Conservation (phyloP, 2,329 filamentous ascomycete species). For the Akanthomyces muscarius region DNA sequence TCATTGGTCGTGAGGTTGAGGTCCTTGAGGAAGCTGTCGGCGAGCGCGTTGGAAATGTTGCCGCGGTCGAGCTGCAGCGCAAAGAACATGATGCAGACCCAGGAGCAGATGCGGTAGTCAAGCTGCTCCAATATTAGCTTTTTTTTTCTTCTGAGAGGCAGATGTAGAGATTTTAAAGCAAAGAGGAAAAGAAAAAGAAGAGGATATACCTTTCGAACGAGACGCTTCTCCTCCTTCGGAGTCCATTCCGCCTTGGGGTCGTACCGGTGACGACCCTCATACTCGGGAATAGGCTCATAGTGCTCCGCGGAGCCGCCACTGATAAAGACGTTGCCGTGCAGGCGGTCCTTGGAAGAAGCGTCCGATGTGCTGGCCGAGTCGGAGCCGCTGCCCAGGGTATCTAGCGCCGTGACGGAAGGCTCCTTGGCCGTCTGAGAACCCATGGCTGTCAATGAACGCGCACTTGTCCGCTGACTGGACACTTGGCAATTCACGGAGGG, state of each 20-base stretch:
- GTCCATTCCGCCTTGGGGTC: slow-evolving; percentile 56
- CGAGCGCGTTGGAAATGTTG: slow-evolving; percentile 40
- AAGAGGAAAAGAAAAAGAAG: too few species aligned
- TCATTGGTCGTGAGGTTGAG: slow-evolving; percentile 39
- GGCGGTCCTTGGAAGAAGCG: not conserved
- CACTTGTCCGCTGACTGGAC: too few species aligned
- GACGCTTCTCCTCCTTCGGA: slow-evolving; percentile 46
- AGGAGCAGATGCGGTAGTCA: slow-evolving; percentile 36
- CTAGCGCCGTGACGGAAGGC: slow-evolving; percentile 6
- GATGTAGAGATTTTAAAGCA: not conserved
- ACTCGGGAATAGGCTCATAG: slow-evolving; percentile 50
- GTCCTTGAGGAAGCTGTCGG: slow-evolving; percentile 40
- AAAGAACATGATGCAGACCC: slow-evolving; percentile 46
- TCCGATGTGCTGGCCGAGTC: slow-evolving; percentile 12
- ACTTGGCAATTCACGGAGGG: too few species aligned
- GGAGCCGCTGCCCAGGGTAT: not conserved
- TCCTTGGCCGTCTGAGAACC: not conserved
- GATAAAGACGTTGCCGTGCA: slow-evolving; percentile 3
- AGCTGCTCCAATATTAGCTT: slow-evolving; percentile 19
- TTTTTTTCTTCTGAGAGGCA: not conserved
- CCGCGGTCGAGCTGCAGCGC: slow-evolving; percentile 44
- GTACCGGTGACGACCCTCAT: slow-evolving; percentile 57
- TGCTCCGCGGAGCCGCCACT: slow-evolving; percentile 19
- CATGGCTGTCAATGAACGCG: not conserved
- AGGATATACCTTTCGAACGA: slow-evolving; percentile 11